Evolutionary conservation across 345 rosid genomes (phyloP).

Genomic region (Linum tenue): DNA sequence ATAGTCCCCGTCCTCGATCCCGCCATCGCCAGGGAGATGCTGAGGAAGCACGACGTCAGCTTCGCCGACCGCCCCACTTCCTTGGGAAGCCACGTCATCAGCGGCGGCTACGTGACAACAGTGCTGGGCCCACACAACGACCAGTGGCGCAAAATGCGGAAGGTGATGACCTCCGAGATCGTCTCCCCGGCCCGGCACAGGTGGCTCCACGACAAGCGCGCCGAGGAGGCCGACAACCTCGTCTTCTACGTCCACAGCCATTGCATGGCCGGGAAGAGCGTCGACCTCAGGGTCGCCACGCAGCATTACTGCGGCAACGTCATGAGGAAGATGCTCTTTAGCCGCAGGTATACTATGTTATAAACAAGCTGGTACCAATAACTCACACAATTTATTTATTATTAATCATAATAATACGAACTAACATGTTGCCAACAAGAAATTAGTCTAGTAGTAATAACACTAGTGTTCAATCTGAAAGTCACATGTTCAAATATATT

Average conservation of each 20-base stretch:
- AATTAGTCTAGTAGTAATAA: too few species aligned
- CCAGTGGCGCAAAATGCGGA: slow-evolving; percentile 44
- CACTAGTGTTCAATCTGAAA: too few species aligned
- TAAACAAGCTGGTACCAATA: too few species aligned
- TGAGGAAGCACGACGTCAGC: too few species aligned
- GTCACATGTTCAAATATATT: too few species aligned
- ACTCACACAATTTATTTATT: too few species aligned
- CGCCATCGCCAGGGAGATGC: too few species aligned
- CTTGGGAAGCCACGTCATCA: slow-evolving; percentile 5
- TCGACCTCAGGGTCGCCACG: too few species aligned
- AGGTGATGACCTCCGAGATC: slow-evolving; percentile 25
- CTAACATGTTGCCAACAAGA: too few species aligned
- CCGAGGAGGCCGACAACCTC: slow-evolving; percentile 1
- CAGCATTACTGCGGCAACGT: background rate
- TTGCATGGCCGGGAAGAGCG: background rate
- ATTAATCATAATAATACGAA: slow-evolving; percentile 4
- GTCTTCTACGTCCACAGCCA: background rate
- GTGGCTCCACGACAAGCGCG: slow-evolving; percentile 31
- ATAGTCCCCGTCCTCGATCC: slow-evolving; percentile 30
- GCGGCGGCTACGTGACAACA: slow-evolving; percentile 1
- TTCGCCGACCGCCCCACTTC: slow-evolving; percentile 17
- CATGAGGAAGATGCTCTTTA: slow-evolving; percentile 23
- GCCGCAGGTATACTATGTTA: slow-evolving; percentile 8
- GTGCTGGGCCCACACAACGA: slow-evolving; percentile 30
- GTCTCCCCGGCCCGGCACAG: slow-evolving; percentile 28